phyloP scores from a whole-genome alignment of 257 asterid genomes.

The Euphrasia confusa region DNA sequence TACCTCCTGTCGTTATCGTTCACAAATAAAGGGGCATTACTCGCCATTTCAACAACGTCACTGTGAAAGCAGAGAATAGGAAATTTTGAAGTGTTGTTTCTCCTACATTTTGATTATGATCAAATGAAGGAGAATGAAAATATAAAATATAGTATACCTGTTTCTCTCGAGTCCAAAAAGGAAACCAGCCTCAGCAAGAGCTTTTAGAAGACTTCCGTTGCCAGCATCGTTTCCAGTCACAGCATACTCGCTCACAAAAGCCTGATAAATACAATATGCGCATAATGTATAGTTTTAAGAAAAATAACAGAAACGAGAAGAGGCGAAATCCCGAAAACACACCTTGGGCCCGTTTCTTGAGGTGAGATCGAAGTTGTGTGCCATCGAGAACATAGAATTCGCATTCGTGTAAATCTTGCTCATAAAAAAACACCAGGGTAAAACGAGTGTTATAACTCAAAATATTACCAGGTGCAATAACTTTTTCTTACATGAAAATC shows the following conservation, averaged over 20 bases:
- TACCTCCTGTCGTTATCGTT: conserved; percentile 68
- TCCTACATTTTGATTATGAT: no score
- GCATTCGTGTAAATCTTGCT: conserved; percentile 63
- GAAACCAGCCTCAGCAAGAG: conserved; percentile 83
- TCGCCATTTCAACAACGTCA: conserved; percentile 78
- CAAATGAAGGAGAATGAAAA: no score
- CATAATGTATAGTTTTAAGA: conserved; percentile 1
- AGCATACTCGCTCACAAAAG: conserved; percentile 89
- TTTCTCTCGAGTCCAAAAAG: conserved; percentile 76
- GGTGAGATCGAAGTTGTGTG: conserved; percentile 58
- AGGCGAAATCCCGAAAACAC: conserved; percentile 12
- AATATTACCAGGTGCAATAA: background rate
- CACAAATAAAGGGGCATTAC: conserved; percentile 86
- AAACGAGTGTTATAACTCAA: background rate
- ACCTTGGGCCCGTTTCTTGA: conserved; percentile 83
- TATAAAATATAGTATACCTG: conserved; percentile 57
- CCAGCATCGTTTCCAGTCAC: conserved; percentile 82
- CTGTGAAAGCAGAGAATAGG: conserved; percentile 37
- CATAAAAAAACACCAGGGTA: conserved; percentile 12
- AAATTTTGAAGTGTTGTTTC: background rate
- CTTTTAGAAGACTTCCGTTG: conserved; percentile 70
- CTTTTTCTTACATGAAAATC: conserved; percentile 70
- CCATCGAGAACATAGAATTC: conserved; percentile 51
- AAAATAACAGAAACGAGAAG: conserved; percentile 11
- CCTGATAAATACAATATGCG: conserved; percentile 35